Evolutionary conservation across 2,329 filamentous ascomycete species (phyloP).

Genomic region (Fusarium albosuccineum): DNA sequence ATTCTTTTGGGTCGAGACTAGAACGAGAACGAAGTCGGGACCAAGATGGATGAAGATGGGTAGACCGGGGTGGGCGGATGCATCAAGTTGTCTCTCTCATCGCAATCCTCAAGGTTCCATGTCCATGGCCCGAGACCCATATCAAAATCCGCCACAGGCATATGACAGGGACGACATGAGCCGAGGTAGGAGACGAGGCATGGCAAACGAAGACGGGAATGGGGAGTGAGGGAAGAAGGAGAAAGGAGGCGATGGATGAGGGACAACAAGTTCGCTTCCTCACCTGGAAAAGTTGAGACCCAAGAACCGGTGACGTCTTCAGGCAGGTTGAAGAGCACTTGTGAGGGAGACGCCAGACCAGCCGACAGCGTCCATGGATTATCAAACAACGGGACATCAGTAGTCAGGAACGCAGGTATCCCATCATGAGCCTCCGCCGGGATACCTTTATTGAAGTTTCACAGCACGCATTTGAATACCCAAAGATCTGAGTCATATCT

Average conservation of each 20-base stretch:
- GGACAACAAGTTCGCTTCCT: conserved; percentile 35
- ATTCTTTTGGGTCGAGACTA: no score
- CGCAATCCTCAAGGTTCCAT: conserved; percentile 32
- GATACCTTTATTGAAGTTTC: conserved; percentile 12
- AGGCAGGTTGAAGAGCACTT: conserved; percentile 35
- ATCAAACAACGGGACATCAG: conserved; percentile 36
- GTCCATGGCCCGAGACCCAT: conserved; percentile 37
- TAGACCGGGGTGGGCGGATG: conserved; percentile 25
- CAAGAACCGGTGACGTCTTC: conserved; percentile 37
- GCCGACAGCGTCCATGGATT: conserved; percentile 33
- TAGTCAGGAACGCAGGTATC: conserved; percentile 24
- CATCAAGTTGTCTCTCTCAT: conserved; percentile 41
- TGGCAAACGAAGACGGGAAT: conserved; percentile 2
- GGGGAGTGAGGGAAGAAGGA: conserved; percentile 6
- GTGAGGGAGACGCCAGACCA: conserved; percentile 39
- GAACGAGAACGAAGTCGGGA: no score
- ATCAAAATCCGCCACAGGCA: conserved; percentile 32
- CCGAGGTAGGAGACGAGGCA: conserved; percentile 6
- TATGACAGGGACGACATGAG: conserved; percentile 22
- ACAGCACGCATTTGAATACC: no score
- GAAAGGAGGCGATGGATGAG: conserved; percentile 13
- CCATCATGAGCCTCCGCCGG: conserved; percentile 19
- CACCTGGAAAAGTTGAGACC: conserved; percentile 40
- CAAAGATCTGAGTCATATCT: no score
- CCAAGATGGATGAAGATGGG: no score